Conservation (phyloP, 1,284 basidiomycete species). For the Leccinum insolens region DNA sequence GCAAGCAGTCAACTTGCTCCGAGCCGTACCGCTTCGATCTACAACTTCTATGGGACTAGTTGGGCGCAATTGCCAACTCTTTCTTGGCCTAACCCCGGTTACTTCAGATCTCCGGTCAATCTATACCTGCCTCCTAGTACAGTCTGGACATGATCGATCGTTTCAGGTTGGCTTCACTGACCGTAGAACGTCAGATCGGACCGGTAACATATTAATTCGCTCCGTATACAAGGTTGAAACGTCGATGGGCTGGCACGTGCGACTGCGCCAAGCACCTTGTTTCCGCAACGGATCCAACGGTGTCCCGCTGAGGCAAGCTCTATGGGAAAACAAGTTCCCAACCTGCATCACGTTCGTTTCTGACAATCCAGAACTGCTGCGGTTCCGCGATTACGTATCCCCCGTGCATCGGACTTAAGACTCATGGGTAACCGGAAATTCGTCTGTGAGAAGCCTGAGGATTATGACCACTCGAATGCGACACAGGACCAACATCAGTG, state of each 20-base stretch:
- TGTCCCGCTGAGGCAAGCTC: background rate
- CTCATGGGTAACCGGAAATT: too few species aligned
- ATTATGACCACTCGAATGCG: too few species aligned
- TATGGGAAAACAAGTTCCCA: too few species aligned
- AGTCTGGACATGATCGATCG: conserved; percentile 1
- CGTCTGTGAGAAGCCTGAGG: too few species aligned
- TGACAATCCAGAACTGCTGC: too few species aligned
- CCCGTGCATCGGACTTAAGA: too few species aligned
- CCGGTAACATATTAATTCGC: background rate
- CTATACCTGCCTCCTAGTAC: background rate
- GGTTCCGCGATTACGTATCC: too few species aligned
- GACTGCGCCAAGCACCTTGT: background rate
- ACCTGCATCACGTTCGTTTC: too few species aligned
- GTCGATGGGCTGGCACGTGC: background rate
- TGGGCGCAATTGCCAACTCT: background rate
- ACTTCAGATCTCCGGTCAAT: background rate
- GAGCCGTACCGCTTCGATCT: too few species aligned
- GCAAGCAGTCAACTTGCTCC: too few species aligned
- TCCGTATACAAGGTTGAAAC: conserved; percentile 11
- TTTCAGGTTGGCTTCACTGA: background rate
- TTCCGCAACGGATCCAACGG: background rate
- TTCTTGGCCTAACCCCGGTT: background rate
- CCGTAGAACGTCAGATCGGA: background rate
- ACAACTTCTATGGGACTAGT: too few species aligned
- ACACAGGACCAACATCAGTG: too few species aligned